phyloP scores from a whole-genome alignment of 768 basidiomycete genomes.

The Lactarius hatsudake region DNA sequence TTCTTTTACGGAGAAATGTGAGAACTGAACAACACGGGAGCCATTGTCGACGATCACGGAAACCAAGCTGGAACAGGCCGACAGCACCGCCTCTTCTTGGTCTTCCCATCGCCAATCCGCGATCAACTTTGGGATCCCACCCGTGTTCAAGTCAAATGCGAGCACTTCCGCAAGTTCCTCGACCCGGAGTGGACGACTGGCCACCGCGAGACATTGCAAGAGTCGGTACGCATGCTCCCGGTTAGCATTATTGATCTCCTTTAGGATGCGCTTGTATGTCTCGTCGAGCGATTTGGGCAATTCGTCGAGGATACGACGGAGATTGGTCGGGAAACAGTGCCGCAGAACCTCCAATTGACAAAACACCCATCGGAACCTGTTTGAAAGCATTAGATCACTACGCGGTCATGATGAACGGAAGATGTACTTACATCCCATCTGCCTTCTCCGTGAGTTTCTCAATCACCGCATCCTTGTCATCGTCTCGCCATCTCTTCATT shows the following conservation, averaged over 20 bases:
- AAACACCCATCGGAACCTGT: conserved; percentile 15
- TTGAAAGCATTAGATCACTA: background rate
- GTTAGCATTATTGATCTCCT: background rate
- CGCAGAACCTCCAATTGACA: conserved; percentile 10
- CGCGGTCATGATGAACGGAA: background rate
- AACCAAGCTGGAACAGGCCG: background rate
- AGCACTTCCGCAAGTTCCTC: background rate
- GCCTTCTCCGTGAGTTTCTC: background rate
- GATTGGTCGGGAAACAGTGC: background rate
- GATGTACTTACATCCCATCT: background rate
- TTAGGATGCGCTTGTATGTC: conserved; percentile 4
- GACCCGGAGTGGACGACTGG: background rate
- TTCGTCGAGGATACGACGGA: background rate
- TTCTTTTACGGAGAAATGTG: background rate
- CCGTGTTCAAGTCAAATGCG: background rate
- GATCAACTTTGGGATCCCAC: background rate
- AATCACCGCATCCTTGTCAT: background rate
- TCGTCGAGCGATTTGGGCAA: conserved; percentile 1
- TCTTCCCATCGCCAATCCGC: background rate
- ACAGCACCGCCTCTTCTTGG: background rate
- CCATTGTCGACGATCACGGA: background rate
- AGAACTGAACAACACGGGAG: background rate
- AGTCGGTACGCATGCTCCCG: background rate
- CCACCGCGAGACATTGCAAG: background rate
- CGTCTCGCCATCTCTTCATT: background rate